Evolutionary conservation across 306 rosid genomes (phyloP).

Genomic region (Trifolium dubium): DNA sequence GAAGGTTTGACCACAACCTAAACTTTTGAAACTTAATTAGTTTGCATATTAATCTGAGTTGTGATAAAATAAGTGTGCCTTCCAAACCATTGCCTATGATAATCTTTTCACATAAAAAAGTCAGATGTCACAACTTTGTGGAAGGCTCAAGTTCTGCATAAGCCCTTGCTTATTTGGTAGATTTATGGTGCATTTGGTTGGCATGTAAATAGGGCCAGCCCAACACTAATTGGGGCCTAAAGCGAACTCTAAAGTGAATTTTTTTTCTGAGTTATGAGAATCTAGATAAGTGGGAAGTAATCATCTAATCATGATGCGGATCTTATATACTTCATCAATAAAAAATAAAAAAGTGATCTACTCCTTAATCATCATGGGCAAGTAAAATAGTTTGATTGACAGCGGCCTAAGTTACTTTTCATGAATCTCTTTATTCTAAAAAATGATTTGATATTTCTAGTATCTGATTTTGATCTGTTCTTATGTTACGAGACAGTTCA

Average conservation of each 20-base stretch:
- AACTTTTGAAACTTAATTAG: slow-evolving; percentile 3
- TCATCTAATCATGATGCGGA: neutral
- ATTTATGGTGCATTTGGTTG: neutral
- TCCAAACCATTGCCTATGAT: neutral
- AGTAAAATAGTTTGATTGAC: slow-evolving; percentile 31
- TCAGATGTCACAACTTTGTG: neutral
- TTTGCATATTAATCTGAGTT: slow-evolving; percentile 15
- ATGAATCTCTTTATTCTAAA: slow-evolving; percentile 9
- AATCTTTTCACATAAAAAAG: neutral
- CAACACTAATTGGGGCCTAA: no score
- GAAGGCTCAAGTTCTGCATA: neutral
- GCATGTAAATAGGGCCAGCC: no score
- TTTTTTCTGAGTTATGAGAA: neutral
- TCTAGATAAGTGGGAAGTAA: slow-evolving; percentile 8
- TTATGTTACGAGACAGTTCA: slow-evolving; percentile 60
- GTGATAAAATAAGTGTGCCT: neutral
- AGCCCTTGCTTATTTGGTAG: neutral
- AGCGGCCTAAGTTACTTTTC: slow-evolving; percentile 22
- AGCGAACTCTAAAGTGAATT: no score
- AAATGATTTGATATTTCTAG: slow-evolving; percentile 34
- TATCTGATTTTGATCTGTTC: slow-evolving; percentile 31
- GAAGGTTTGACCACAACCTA: slow-evolving; percentile 19
- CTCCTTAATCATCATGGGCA: slow-evolving; percentile 20
- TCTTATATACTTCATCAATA: slow-evolving; percentile 29
- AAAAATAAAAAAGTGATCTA: slow-evolving; percentile 7